phyloP scores from a whole-genome alignment of 148 eudicot species.

The Camellia sinensis region DNA sequence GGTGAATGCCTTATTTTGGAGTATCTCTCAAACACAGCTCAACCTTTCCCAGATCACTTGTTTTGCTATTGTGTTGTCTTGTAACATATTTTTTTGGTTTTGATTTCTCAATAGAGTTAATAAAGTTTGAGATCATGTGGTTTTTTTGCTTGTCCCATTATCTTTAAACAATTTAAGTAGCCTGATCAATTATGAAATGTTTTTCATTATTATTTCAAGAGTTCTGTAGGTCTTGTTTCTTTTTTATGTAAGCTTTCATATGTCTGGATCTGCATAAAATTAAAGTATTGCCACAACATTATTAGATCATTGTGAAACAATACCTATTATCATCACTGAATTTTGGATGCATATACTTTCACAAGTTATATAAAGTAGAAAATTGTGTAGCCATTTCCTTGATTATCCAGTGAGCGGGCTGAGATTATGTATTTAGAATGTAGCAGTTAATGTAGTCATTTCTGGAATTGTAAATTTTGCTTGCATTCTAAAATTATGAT shows the following conservation, averaged over 20 bases:
- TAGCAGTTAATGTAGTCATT: too few relatives aligned
- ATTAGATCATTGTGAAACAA: too few relatives aligned
- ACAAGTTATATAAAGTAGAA: background rate
- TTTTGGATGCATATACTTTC: background rate
- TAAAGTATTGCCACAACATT: too few relatives aligned
- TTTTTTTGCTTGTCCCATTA: background rate
- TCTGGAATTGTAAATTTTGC: too few relatives aligned
- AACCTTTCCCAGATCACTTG: background rate
- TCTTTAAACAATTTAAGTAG: background rate
- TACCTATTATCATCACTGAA: background rate
- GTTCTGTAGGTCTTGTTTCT: background rate
- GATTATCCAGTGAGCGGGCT: background rate
- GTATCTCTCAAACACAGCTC: background rate
- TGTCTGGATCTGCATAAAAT: too few relatives aligned
- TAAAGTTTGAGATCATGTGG: background rate
- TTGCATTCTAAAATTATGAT: too few relatives aligned
- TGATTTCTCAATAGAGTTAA: background rate
- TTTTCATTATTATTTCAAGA: background rate
- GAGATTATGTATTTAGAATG: too few relatives aligned
- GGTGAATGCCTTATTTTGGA: conserved; percentile 35
- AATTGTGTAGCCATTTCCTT: background rate
- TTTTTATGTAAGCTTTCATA: too few relatives aligned
- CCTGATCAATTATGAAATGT: background rate
- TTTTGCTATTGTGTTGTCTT: background rate
- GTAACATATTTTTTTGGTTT: background rate